Base-by-base conservation (phyloP, 129 eudicot species). In the Flaveria trinervia region DNA sequence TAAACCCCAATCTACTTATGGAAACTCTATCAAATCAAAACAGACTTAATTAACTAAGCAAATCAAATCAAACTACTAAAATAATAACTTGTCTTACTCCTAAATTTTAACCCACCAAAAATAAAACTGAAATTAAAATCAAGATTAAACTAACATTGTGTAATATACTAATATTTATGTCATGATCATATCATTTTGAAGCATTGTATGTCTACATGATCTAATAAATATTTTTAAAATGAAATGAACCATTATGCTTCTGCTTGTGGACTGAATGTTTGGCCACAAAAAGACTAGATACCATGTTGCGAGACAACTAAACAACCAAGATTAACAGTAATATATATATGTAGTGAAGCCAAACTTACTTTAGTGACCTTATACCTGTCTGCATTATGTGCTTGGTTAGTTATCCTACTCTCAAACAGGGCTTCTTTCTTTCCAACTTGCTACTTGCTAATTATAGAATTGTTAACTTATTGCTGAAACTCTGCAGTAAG, bases 401-500 rank as follows among this genome's bases (percentile, higher is more conserved):
- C 14, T 72, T 54, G 66, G 67, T 56, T 39, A 36, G 67, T 68
- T 68, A 41, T 56, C 61, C 60, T 68, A 59, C 48, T 77, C 51
- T 14, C 28, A 57, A 25, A 25, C 26, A 68, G 17, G 59, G 26
- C 28, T 41, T 44, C 15, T 28, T 28, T 8, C 17, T 7, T 25
- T 36, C 41, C 41, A 36, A 73, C 12, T 65, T 73, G 50, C 46
- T 65, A 20, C 0, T 65, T 65, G 50, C 46, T 65, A 20, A 4
- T 54, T 60, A 39, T 67, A 22, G 64, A 77, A 36, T 33, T 67
- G 14, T 79, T 50, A 64, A 61, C 45, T 61, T 18, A 51, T 71
- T 36, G 60, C 13, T 80, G 28, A 65, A 80, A 74, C 71, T 28
- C 71, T 41, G 72, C 90, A 92, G 98, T 92, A 78, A 84, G 94